A percentile compares a stretch with the other conserved stretches of the same genome.
Conservation (phyloP, 306 rosid species). For the Sicyos baderoa region DNA sequence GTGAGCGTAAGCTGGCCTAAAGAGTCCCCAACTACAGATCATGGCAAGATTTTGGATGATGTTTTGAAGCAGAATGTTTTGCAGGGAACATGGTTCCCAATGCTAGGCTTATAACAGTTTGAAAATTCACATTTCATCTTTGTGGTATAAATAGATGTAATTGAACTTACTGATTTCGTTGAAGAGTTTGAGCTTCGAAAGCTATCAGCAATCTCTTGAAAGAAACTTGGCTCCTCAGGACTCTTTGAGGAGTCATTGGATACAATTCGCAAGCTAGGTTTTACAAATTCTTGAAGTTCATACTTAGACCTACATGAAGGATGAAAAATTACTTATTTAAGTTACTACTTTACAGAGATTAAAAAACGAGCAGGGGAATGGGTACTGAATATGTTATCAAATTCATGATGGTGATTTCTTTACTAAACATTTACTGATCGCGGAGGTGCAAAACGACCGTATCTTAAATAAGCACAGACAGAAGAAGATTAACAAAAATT, state of each 20-base stretch:
- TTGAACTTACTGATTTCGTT: conserved; percentile 39
- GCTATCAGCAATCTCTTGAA: conserved; percentile 46
- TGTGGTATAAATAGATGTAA: background rate
- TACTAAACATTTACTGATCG: background rate
- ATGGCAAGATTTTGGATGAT: background rate
- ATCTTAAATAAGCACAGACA: background rate
- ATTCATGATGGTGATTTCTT: background rate
- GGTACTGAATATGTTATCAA: background rate
- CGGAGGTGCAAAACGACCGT: background rate
- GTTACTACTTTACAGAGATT: conserved; percentile 3
- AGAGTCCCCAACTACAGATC: background rate
- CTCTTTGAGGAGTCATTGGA: conserved; percentile 44
- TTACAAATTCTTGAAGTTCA: conserved; percentile 83
- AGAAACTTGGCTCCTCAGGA: conserved; percentile 40
- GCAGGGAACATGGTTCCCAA: background rate
- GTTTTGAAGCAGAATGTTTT: background rate
- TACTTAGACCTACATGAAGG: conserved; percentile 62
- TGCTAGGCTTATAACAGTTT: background rate
- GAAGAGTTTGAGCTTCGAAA: conserved; percentile 47
- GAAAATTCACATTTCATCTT: background rate
- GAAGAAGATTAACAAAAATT: background rate
- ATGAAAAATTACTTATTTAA: conserved; percentile 5
- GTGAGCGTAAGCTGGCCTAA: too few relatives aligned
- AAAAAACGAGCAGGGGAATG: background rate
- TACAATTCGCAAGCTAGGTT: conserved; percentile 79